Evolutionary conservation across 1,284 basidiomycete species (phyloP), one percentile per base, ranked within the genome.

Genomic region (Moesziomyces antarcticus): DNA sequence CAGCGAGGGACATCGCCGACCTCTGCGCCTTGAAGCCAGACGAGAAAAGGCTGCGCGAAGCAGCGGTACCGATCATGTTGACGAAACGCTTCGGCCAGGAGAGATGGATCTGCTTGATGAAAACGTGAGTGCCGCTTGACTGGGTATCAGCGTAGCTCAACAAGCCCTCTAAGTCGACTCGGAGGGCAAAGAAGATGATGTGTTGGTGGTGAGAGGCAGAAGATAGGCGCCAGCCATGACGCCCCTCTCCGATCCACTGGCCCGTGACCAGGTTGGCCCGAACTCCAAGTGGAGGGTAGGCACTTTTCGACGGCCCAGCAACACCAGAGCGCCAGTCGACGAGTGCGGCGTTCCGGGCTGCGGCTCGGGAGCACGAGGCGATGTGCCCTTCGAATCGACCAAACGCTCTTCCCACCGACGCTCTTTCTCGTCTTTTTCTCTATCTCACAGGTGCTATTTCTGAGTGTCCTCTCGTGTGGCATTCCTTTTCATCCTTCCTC

Each of bases 61-160:
- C 62, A 30, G 57, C 55, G 25, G 61, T 42, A n/a, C 67, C 67
- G 27, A 70, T 60, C 67, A 70, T 70, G 25, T 35, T 69, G 51
- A 16, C 47, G 46, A n/a, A n/a, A 10, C 35, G 30, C 20, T 25
- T 24, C 9, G 14, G 22, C 4, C 16, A 18, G 16, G 21, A 21
- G 25, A 22, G 33, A 8, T 37, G 6, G 22, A 25, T 22, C 22
- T 24, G 25, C n/a, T 16, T 7, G 37, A 40, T 16, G 37, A 6
- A 40, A 37, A 3, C 7, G 16, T 16, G 37, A 40, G 1, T n/a
- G 37, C 16, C 22, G 27, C 33, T 7, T 50, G 44, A 30, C 24
- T 16, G 8, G 13, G 48, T 35, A 25, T 25, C 42, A 5, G 8
- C 20, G 37, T 6, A 40, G 44, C 50, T 35, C 53, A 43, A 8